Evolutionary conservation across 148 eudicot genomes (phyloP).

Genomic region (Camellia japonica): DNA sequence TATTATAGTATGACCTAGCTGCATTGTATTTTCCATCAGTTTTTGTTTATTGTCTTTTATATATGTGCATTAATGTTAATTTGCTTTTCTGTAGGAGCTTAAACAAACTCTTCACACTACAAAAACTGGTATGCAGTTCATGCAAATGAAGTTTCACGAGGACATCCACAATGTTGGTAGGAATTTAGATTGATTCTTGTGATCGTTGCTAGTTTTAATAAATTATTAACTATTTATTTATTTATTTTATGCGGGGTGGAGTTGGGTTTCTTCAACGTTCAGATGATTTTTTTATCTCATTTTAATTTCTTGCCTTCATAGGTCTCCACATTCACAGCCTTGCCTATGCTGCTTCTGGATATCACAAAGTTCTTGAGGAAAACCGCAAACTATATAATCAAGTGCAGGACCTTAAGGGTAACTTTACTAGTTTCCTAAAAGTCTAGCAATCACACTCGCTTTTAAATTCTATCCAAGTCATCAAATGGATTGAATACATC

Average conservation of each 20-base stretch:
- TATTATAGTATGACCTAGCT: conserved; percentile 51
- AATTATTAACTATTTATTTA: neutral
- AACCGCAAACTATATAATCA: conserved; percentile 93
- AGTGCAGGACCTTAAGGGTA: conserved; percentile 98
- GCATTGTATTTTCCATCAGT: neutral
- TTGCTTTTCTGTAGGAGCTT: conserved; percentile 46
- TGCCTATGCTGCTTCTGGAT: conserved; percentile 95
- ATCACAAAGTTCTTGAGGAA: conserved; percentile 93
- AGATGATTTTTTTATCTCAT: neutral
- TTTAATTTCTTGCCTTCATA: conserved; percentile 18
- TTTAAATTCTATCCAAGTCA: conserved; percentile 12
- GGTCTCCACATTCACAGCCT: conserved; percentile 80
- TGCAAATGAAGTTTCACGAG: conserved; percentile 85
- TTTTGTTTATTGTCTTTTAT: neutral
- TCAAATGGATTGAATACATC: neutral
- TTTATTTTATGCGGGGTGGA: neutral
- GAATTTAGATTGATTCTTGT: neutral
- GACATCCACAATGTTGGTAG: conserved; percentile 84
- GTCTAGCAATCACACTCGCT: neutral
- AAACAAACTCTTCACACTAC: conserved; percentile 74
- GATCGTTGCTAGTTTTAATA: neutral
- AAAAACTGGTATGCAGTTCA: conserved; percentile 88
- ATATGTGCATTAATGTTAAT: conserved; percentile 12
- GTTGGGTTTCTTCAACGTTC: neutral
- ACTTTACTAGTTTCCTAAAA: conserved; percentile 4